Conservation (phyloP, 257 asterid species). For the Rubia yunnanensis region DNA sequence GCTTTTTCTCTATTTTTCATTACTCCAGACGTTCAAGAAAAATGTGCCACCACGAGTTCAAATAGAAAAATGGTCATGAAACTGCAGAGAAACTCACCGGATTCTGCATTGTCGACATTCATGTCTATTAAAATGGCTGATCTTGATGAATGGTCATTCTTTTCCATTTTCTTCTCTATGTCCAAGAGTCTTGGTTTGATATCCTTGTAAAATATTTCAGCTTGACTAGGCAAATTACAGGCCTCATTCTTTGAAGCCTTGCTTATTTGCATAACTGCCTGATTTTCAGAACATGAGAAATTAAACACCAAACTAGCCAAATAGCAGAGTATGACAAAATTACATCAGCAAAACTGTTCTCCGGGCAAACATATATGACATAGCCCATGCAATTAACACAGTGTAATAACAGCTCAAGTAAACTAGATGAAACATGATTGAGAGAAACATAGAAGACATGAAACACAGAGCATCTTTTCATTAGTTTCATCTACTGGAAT, state of each 20-base stretch:
- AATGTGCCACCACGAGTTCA: neutral
- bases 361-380: neutral
- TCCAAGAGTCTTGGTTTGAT: slow-evolving; percentile 28
- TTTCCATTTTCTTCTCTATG: slow-evolving; percentile 31
- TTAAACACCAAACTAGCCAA: neutral
- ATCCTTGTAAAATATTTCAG: slow-evolving; percentile 45
- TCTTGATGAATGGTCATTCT: slow-evolving; percentile 17
- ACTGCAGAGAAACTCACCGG: slow-evolving; percentile 28
- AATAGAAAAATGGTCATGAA: slow-evolving; percentile 3
- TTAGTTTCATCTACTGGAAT: neutral
- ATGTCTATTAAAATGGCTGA: slow-evolving; percentile 19
- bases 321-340: neutral
- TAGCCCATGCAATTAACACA: neutral
- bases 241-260: slow-evolving; percentile 80
- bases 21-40: neutral
- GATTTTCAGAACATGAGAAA: neutral
- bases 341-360: neutral
- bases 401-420: neutral
- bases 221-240: slow-evolving; percentile 45
- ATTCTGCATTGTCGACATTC: slow-evolving; percentile 17
- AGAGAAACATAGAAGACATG: neutral
- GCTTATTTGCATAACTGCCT: slow-evolving; percentile 88
- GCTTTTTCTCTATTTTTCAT: neutral
- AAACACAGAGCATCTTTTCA: neutral
- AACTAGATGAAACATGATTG: neutral